Percentiles rank a stretch among this genome's conserved stretches.
Evolutionary conservation across 2,329 filamentous ascomycete species (phyloP).

Genomic region (Botryotinia convoluta): DNA sequence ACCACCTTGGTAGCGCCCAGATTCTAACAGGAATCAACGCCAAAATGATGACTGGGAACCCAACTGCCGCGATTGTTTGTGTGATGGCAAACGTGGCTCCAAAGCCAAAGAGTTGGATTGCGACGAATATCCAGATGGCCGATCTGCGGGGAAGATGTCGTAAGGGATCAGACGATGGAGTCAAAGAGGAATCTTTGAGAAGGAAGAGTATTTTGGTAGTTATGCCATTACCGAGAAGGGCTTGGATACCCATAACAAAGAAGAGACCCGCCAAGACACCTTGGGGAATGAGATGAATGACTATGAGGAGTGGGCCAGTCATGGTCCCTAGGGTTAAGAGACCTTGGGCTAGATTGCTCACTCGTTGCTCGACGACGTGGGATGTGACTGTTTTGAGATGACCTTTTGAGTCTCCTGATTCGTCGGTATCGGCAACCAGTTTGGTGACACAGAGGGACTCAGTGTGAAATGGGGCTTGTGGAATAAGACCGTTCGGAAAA

Average conservation of each 20-base stretch:
- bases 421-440: constrained; percentile 48
- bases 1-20: constrained; percentile 43
- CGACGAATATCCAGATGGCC: constrained; percentile 71
- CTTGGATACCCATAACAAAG: constrained; percentile 82
- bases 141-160: constrained; percentile 56
- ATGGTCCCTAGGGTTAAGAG: constrained; percentile 77
- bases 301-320: constrained; percentile 69
- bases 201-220: constrained; percentile 73
- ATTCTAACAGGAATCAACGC: constrained; percentile 32
- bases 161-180: constrained; percentile 57
- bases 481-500: constrained; percentile 80
- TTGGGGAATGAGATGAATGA: constrained; percentile 75
- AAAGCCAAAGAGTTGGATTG: constrained; percentile 66
- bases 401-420: constrained; percentile 56
- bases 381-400: constrained; percentile 51
- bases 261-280: constrained; percentile 78
- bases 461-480: constrained; percentile 81
- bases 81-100: constrained; percentile 80
- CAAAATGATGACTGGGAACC: constrained; percentile 56
- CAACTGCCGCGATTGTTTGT: constrained; percentile 78
- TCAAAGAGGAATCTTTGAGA: constrained; percentile 61
- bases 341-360: constrained; percentile 76
- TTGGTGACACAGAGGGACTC: constrained; percentile 71
- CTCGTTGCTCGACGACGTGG: constrained; percentile 74
- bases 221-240: constrained; percentile 73